Percentiles rank a stretch among this genome's conserved stretches.
phyloP scores from a whole-genome alignment of 345 rosid species.

The Isatis tinctoria region DNA sequence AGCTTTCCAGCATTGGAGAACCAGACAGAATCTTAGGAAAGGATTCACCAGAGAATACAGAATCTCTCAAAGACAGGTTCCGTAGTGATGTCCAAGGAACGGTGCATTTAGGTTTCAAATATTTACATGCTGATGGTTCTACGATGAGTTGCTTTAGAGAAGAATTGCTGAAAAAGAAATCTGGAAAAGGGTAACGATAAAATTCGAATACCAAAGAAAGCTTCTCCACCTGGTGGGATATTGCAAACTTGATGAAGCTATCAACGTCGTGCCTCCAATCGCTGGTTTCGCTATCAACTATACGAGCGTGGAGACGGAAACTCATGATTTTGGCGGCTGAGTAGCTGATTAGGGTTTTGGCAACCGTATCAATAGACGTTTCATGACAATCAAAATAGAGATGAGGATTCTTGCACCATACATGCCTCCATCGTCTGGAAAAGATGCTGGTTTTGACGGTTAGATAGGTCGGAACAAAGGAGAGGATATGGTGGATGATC shows the following conservation, averaged over 20 bases:
- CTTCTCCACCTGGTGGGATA: neutral
- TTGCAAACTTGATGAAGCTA: neutral
- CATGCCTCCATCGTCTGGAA: neutral
- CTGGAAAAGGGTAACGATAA: neutral
- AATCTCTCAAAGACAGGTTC: neutral
- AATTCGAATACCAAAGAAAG: neutral
- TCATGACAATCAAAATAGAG: neutral
- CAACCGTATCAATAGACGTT: neutral
- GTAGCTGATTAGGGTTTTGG: neutral
- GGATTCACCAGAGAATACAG: neutral
- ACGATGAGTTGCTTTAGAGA: neutral
- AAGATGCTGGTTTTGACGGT: neutral
- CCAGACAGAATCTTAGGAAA: neutral
- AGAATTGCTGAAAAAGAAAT: neutral
- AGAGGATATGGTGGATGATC: neutral
- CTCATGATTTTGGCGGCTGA: neutral
- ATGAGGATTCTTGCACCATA: neutral
- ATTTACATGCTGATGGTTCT: neutral
- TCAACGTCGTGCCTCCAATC: neutral
- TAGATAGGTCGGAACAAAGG: neutral
- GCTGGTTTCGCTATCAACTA: neutral
- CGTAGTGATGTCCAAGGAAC: slow-evolving; percentile 6
- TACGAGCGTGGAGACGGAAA: neutral
- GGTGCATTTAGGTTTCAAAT: neutral
- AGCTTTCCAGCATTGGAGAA: neutral